Evolutionary conservation across 805 yeast species (phyloP).

Genomic region (Candida tibetensis): DNA sequence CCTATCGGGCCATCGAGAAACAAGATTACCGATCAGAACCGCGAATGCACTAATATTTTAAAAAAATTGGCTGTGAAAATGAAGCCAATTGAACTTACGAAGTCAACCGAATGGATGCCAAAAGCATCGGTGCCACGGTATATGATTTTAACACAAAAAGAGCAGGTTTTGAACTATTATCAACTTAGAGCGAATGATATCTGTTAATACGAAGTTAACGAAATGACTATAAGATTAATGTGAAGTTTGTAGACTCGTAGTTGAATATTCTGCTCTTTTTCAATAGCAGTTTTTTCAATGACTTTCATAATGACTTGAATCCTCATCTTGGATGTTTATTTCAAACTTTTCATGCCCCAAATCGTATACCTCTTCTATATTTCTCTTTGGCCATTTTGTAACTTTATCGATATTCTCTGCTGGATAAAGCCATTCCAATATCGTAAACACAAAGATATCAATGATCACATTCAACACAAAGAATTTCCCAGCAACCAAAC

Average conservation of each 20-base stretch:
- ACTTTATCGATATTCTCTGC: slow-evolving; percentile 66
- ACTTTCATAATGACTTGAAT: too few relatives aligned
- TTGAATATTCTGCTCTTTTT: too few relatives aligned
- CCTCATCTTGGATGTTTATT: too few relatives aligned
- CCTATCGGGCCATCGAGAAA: slow-evolving; percentile 4
- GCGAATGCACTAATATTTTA: slow-evolving; percentile 5
- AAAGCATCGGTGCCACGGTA: slow-evolving; percentile 16
- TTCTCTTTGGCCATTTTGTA: slow-evolving; percentile 68
- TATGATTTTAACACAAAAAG: slow-evolving; percentile 17
- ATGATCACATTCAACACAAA: slow-evolving; percentile 78
- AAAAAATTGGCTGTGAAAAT: slow-evolving; percentile 12
- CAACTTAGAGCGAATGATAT: background rate
- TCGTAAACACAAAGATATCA: slow-evolving; percentile 61
- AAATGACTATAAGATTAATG: too few relatives aligned
- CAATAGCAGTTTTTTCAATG: too few relatives aligned
- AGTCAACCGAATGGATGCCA: slow-evolving; percentile 12
- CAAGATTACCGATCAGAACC: background rate
- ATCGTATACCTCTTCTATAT: too few relatives aligned
- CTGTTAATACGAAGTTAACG: too few relatives aligned
- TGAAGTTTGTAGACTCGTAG: too few relatives aligned
- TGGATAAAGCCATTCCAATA: slow-evolving; percentile 75
- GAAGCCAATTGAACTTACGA: slow-evolving; percentile 10
- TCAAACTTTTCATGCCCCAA: too few relatives aligned
- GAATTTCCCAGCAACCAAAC: slow-evolving; percentile 82
- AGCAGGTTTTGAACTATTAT: slow-evolving; percentile 8